Conservation (phyloP, 1,284 basidiomycete genomes). For the Rhodotorula sp. region DNA sequence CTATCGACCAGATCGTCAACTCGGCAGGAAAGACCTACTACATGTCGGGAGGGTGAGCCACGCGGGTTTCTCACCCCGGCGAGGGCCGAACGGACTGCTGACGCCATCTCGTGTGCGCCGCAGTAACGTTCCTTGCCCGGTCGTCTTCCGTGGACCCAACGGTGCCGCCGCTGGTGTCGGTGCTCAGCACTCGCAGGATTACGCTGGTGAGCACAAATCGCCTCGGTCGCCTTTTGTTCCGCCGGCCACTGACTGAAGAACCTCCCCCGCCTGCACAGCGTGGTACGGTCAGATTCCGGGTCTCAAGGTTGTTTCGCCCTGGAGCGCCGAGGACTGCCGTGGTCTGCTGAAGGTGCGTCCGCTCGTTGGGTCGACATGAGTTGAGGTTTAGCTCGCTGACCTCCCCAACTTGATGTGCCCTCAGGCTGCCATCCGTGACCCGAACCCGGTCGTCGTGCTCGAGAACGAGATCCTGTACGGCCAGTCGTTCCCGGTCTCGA, state of each 20-base stretch:
- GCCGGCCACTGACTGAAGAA: background rate
- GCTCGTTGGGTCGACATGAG: too few relatives aligned
- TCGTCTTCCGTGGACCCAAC: conserved; percentile 99
- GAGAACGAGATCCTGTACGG: conserved; percentile 99
- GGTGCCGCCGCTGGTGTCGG: conserved; percentile 96
- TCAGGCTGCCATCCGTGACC: conserved; percentile 93
- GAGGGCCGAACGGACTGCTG: background rate
- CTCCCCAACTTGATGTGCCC: background rate
- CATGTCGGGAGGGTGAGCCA: conserved; percentile 95
- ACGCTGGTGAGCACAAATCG: conserved; percentile 48
- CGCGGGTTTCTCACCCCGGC: background rate
- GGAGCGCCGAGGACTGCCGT: conserved; percentile 96
- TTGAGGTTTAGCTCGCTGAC: background rate
- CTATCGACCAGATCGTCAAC: conserved; percentile 99
- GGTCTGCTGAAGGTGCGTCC: conserved; percentile 86
- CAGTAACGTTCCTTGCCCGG: conserved; percentile 69
- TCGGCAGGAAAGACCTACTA: conserved; percentile 99
- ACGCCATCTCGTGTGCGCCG: background rate
- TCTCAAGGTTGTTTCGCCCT: conserved; percentile 96
- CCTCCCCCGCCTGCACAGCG: conserved; percentile 59
- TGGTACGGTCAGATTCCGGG: conserved; percentile 98
- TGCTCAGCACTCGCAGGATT: conserved; percentile 62
- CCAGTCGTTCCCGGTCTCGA: conserved; percentile 90
- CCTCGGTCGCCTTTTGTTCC: too few relatives aligned
- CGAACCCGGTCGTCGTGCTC: conserved; percentile 96